Percentiles rank a stretch among this genome's conserved stretches.
Conservation (phyloP, 1,284 basidiomycete genomes). For the Prillingera fragicola region DNA sequence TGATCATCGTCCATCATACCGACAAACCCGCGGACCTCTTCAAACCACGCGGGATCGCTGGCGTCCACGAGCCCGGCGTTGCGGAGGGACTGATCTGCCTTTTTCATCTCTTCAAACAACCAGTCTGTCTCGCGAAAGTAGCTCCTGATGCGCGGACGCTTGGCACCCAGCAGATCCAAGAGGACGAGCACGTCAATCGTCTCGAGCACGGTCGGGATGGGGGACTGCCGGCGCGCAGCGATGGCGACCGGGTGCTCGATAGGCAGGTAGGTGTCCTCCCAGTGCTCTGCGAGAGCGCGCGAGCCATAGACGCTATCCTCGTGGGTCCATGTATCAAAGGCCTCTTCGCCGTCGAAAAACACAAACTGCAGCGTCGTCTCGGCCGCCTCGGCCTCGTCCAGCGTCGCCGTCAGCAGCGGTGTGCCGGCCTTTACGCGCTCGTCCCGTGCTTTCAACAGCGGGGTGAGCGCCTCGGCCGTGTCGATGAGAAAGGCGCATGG, state of each 20-base stretch:
- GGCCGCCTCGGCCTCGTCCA: slow-evolving; percentile 67
- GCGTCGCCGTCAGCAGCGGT: slow-evolving; percentile 28
- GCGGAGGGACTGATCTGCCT: slow-evolving; percentile 60
- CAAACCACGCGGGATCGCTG: slow-evolving; percentile 40
- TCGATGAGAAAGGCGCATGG: slow-evolving; percentile 92
- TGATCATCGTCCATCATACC: slow-evolving; percentile 87
- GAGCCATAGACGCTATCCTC: slow-evolving; percentile 92
- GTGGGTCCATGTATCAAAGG: slow-evolving; percentile 82
- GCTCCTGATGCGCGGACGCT: slow-evolving; percentile 64
- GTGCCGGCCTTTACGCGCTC: slow-evolving; percentile 53
- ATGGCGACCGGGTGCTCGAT: slow-evolving; percentile 49
- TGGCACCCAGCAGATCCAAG: slow-evolving; percentile 78
- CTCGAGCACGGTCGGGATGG: slow-evolving; percentile 59
- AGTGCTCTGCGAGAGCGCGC: slow-evolving; percentile 76
- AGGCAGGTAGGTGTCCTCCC: slow-evolving; percentile 64
- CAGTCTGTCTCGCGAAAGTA: slow-evolving; percentile 85
- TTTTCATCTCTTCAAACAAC: slow-evolving; percentile 71
- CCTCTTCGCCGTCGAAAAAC: slow-evolving; percentile 98
- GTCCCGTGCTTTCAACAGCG: slow-evolving; percentile 63
- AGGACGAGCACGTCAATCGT: slow-evolving; percentile 84
- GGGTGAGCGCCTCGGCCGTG: slow-evolving; percentile 70
- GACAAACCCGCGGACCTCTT: slow-evolving; percentile 41
- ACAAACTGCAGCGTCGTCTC: slow-evolving; percentile 88
- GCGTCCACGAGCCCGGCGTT: slow-evolving; percentile 28
- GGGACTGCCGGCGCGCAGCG: slow-evolving; percentile 57